Percentiles rank a stretch among this genome's conserved stretches.
These are phyloP conservation scores for Gossypium sturtianum DNA, from an alignment of 345 rosid species.

Conservation along the genomic window DNA sequence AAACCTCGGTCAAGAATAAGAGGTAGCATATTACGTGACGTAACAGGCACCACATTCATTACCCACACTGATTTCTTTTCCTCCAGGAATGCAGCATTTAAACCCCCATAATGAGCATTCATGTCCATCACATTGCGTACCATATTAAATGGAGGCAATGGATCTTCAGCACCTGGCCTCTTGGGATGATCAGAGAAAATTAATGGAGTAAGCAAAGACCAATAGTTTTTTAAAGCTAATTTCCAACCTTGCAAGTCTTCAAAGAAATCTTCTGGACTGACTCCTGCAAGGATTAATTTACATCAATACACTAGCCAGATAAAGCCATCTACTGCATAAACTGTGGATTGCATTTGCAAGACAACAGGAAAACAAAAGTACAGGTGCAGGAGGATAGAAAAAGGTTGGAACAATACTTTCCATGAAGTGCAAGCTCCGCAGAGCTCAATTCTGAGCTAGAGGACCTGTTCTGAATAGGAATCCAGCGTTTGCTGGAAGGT, in stretches of 20 bases:
- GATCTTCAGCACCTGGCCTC: slow-evolving; percentile 98
- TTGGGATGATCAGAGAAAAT: slow-evolving; percentile 99
- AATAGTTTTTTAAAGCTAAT: slow-evolving; percentile 73
- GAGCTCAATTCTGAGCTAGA: slow-evolving; percentile 48
- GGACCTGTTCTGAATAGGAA: slow-evolving; percentile 77
- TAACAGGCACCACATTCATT: slow-evolving; percentile 91
- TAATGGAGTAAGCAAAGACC: slow-evolving; percentile 94
- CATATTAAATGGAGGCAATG: slow-evolving; percentile 92
- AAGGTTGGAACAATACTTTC: slow-evolving; percentile 50
- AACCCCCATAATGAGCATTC: slow-evolving; percentile 87
- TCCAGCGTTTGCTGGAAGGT: slow-evolving; percentile 75
- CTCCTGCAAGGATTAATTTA: slow-evolving; percentile 46
- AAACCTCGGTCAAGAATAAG: slow-evolving; percentile 82
- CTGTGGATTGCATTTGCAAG: neutral
- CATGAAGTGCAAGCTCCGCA: slow-evolving; percentile 67
- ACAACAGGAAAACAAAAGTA: neutral
- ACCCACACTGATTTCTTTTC: slow-evolving; percentile 78
- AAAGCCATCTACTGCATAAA: neutral
- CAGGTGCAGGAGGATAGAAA: neutral
- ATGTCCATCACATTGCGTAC: slow-evolving; percentile 97
- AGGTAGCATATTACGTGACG: slow-evolving; percentile 68
- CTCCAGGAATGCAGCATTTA: slow-evolving; percentile 72
- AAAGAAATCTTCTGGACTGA: slow-evolving; percentile 61
- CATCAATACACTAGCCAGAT: slow-evolving; percentile 14
- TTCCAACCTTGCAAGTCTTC: slow-evolving; percentile 65